Percentiles rank a stretch among this genome's conserved stretches.
phyloP scores from a whole-genome alignment of 148 eudicot species.

The Rhododendron simsii region DNA sequence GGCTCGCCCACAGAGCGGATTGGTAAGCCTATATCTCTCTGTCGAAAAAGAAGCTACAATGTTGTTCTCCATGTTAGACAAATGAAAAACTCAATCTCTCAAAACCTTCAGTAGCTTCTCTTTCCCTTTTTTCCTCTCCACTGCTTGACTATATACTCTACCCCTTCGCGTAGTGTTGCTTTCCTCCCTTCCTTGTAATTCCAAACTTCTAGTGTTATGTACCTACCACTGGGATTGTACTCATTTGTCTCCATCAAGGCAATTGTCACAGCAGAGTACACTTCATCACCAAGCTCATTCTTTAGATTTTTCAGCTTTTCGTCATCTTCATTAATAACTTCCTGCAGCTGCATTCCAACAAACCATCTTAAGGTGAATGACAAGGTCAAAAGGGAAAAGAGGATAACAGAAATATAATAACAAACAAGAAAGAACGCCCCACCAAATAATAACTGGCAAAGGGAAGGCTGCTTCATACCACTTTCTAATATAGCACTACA shows the following conservation, averaged over 20 bases:
- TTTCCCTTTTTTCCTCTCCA: constrained; percentile 21
- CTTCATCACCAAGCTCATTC: constrained; percentile 28
- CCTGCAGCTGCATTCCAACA: constrained; percentile 15
- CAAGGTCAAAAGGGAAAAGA: not conserved
- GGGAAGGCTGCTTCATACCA: not conserved
- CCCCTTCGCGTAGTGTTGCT: constrained; percentile 31
- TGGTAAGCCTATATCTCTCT: not conserved
- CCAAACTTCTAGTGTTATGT: constrained; percentile 36
- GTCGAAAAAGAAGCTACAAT: not conserved
- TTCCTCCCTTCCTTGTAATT: constrained; percentile 29
- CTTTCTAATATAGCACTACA: not conserved
- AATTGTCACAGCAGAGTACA: constrained; percentile 23
- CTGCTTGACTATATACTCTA: constrained; percentile 16
- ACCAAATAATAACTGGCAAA: not conserved
- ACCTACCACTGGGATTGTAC: constrained; percentile 46
- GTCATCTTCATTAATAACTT: constrained; percentile 40
- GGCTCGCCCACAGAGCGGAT: not conserved
- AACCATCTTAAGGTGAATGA: constrained; percentile 2
- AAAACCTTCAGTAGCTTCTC: not conserved
- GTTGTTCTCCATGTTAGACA: not conserved
- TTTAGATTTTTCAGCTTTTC: constrained; percentile 33
- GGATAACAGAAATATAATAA: not conserved
- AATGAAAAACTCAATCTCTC: not conserved
- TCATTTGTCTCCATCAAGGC: constrained; percentile 38
- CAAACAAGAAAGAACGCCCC: not conserved